These are phyloP conservation scores for Fusarium sp. DNA, from an alignment of 2,329 filamentous ascomycete species.

Conservation along the genomic window DNA sequence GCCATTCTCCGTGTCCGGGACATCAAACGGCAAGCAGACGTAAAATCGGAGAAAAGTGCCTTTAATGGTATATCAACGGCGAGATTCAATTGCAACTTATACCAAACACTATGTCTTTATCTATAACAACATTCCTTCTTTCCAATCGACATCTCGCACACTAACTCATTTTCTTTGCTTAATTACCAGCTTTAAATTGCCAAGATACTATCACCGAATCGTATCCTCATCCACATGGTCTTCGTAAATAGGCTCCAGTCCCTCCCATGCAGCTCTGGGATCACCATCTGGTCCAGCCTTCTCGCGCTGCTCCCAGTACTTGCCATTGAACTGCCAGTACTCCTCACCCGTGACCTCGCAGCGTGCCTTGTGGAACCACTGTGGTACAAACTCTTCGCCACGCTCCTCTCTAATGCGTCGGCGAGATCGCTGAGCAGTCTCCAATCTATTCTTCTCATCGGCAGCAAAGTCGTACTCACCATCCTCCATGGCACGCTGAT, in stretches of 20 bases:
- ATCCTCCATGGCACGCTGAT: constrained; percentile 98
- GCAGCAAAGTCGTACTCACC: constrained; percentile 97
- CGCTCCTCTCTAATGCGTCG: constrained; percentile 79
- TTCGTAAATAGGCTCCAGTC: constrained; percentile 82
- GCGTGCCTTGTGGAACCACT: constrained; percentile 84
- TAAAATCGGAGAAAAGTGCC: neutral
- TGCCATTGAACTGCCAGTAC: constrained; percentile 90
- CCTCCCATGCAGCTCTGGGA: constrained; percentile 71
- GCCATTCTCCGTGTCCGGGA: constrained; percentile 18
- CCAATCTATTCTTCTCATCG: constrained; percentile 92
- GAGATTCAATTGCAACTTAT: constrained; percentile 17
- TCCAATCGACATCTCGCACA: neutral
- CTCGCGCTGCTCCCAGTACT: constrained; percentile 87
- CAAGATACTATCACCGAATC: constrained; percentile 18
- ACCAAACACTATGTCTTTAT: constrained; percentile 16
- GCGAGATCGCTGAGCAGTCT: constrained; percentile 89
- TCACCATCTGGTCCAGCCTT: constrained; percentile 74
- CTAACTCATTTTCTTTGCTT: constrained; percentile 2
- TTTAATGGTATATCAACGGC: neutral
- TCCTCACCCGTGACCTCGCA: constrained; percentile 88
- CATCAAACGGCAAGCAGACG: neutral
- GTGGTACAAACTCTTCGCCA: constrained; percentile 86
- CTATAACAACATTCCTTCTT: constrained; percentile 7
- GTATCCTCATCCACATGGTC: constrained; percentile 46
- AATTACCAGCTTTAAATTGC: constrained; percentile 10